Conservation (phyloP, 1,284 basidiomycete genomes). For the Trametes sp. region DNA sequence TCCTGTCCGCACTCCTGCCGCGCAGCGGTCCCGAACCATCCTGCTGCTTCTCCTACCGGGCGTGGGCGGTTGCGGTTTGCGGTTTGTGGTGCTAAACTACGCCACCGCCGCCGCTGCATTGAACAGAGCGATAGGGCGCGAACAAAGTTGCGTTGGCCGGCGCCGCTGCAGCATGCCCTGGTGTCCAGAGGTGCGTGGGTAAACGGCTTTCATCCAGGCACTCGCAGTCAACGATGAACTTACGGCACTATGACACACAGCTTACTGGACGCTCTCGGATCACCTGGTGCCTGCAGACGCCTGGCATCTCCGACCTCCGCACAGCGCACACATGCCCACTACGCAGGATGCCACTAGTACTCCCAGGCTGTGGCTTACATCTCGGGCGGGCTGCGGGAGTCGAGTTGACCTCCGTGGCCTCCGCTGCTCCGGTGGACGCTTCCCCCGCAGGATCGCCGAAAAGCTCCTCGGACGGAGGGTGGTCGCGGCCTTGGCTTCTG, state of each 20-base stretch:
- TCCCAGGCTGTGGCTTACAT: not conserved
- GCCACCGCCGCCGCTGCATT: not conserved
- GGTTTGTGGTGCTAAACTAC: not conserved
- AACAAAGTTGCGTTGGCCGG: too few relatives aligned
- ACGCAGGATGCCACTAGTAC: too few relatives aligned
- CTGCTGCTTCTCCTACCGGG: not conserved
- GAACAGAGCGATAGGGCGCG: too few relatives aligned
- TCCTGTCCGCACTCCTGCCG: not conserved
- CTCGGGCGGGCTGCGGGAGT: not conserved
- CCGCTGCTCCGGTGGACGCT: conserved; percentile 4
- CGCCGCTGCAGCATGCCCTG: too few relatives aligned
- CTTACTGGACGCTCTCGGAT: conserved; percentile 4
- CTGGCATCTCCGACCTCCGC: not conserved
- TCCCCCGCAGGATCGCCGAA: conserved; percentile 3
- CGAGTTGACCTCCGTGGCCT: not conserved
- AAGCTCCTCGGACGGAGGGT: not conserved
- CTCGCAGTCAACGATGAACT: conserved; percentile 3
- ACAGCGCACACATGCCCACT: too few relatives aligned
- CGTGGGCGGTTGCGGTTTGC: not conserved
- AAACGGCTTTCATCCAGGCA: not conserved
- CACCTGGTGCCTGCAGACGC: conserved; percentile 1
- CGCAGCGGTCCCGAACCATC: not conserved
- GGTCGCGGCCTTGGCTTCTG: not conserved
- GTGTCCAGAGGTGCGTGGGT: not conserved
- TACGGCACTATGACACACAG: conserved; percentile 15